Conservation (phyloP, 495 filamentous ascomycete genomes). For the Jackrogersella minutella region DNA sequence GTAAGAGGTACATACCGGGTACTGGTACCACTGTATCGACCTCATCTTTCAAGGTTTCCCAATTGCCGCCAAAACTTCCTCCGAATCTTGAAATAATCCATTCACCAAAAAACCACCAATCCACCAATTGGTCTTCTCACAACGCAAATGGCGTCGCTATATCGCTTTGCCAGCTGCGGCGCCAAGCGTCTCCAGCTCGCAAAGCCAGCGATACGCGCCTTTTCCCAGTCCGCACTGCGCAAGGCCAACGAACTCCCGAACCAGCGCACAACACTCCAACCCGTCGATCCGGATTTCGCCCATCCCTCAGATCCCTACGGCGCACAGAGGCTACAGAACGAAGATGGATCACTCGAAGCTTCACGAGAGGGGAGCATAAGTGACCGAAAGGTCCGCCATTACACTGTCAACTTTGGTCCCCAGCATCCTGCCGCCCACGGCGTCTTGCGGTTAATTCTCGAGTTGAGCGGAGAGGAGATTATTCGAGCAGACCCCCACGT, state of each 20-base stretch:
- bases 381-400: constrained; percentile 92
- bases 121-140: constrained; percentile 42
- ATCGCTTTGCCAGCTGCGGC: constrained; percentile 62
- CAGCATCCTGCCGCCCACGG: constrained; percentile 99
- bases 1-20: neutral
- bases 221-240: constrained; percentile 73
- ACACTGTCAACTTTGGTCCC: constrained; percentile 99
- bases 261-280: constrained; percentile 69
- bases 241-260: constrained; percentile 63
- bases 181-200: constrained; percentile 62
- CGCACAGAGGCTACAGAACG: constrained; percentile 58
- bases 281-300: constrained; percentile 70
- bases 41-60: constrained; percentile 21
- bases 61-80: constrained; percentile 24
- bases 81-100: no score
- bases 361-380: constrained; percentile 58
- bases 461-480: constrained; percentile 98
- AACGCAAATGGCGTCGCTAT: constrained; percentile 57
- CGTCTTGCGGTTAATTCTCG: constrained; percentile 96
- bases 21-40: no score
- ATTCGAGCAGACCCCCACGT: constrained; percentile 96
- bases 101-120: constrained; percentile 6
- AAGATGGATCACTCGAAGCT: constrained; percentile 55
- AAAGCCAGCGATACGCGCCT: constrained; percentile 58
- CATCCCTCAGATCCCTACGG: constrained; percentile 53